Base-by-base conservation (phyloP, 371 early-diverging fungal genomes). In the Mortierella sp. region DNA sequence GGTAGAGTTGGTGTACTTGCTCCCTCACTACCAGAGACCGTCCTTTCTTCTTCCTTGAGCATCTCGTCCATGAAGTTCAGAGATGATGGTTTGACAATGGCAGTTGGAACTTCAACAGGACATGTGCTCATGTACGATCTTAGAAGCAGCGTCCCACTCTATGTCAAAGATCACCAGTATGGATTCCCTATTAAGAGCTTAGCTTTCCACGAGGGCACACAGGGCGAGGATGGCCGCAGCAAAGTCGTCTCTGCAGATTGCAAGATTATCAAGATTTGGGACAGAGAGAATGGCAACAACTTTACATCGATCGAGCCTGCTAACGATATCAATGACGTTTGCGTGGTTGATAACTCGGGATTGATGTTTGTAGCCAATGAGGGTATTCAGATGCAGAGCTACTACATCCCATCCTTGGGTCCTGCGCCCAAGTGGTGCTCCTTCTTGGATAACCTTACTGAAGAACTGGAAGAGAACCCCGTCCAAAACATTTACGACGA, bases 381-480 rank as follows among this genome's bases (percentile, higher is more conserved):
- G 86, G 94, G 97, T 52, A 90, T 93, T 52, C 95, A 96, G 73
- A 98, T 99, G 89, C 95, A 96, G 68, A 92, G 94, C 28, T 99
- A 93, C 84, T 98, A 97, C 83, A 91, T 97, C 67, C 98, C 98
- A 40, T 87, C 91, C 55, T 86, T 99, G 58, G 99, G 99, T 0
- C 96, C 97, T 60, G 97, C 99, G 14, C 99, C 99, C 45, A 88
- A 89, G 67, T 99, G 98, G 98, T 96, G 95, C 60, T 90, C 95
- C 3, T 99, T 97, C 93, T 87, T 98, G 76, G 98, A 99, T 87
- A 98, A 97, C 85, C 87, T 99, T 54, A 98, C 98, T 8, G 98
- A 98, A 87, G 99, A 98, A 84, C 88, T 99, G 93, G 98, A 98
- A 86, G 97, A 98, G 85, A 94, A 93, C 63, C 94, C 95, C 57